A percentile compares a stretch with the other conserved stretches of the same genome.
phyloP scores from a whole-genome alignment of 805 yeast species.

The Isabelozyma heimii region DNA sequence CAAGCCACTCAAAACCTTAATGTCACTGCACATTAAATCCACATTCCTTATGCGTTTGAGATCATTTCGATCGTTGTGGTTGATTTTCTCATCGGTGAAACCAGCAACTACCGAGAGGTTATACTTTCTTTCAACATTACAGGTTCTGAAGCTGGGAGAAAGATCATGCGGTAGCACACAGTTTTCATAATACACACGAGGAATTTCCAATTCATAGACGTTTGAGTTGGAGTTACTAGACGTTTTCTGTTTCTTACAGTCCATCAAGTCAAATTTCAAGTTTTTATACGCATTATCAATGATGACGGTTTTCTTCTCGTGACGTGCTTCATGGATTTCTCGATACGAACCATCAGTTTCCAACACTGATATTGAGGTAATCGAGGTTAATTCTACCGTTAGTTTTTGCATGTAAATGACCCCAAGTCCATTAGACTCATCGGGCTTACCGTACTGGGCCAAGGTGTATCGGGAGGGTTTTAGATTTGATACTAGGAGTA shows the following conservation, averaged over 20 bases:
- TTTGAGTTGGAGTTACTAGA: slow-evolving; percentile 17
- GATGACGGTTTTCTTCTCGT: slow-evolving; percentile 20
- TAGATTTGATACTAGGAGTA: slow-evolving; percentile 25
- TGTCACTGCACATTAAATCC: slow-evolving; percentile 28
- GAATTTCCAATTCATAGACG: slow-evolving; percentile 44
- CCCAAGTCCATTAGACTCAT: slow-evolving; percentile 47
- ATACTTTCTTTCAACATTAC: slow-evolving; percentile 48
- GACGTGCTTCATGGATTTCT: slow-evolving; percentile 25
- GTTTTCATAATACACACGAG: slow-evolving; percentile 33
- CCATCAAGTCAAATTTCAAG: slow-evolving; percentile 37
- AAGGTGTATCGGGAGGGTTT: slow-evolving; percentile 29
- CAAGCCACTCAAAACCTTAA: slow-evolving; percentile 33
- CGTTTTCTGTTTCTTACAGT: slow-evolving; percentile 24
- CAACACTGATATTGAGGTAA: slow-evolving; percentile 24
- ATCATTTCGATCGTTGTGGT: slow-evolving; percentile 18
- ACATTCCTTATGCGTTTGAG: slow-evolving; percentile 21
- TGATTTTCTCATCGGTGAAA: slow-evolving; percentile 21
- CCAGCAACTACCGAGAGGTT: slow-evolving; percentile 18
- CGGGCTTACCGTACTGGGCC: slow-evolving; percentile 29
- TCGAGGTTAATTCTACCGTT: slow-evolving; percentile 24
- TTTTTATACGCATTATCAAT: slow-evolving; percentile 34
- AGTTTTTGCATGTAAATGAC: slow-evolving; percentile 42
- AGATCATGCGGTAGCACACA: slow-evolving; percentile 46
- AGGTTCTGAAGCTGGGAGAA: slow-evolving; percentile 54
- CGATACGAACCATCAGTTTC: slow-evolving; percentile 18